Evolutionary conservation across 177 flowering plant genomes (phyloP), one percentile per base, ranked within the genome.

Genomic region (Vitis hybrid): DNA sequence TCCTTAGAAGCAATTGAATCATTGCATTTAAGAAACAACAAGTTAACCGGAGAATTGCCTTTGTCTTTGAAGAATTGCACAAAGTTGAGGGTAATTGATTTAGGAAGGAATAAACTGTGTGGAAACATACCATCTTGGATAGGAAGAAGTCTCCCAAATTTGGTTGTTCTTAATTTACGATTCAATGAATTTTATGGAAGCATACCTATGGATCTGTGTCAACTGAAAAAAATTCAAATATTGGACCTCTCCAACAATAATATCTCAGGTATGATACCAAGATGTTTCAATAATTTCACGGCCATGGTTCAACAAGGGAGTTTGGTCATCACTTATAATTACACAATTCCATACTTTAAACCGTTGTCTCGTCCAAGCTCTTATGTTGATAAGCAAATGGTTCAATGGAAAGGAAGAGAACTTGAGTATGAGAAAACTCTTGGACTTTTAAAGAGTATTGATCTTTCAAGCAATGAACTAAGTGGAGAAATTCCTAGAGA

Each of bases 381-480:
- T 16, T 61, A 67, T 59, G 10, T 21, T 16, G 71, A 66, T 3
- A 18, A 11, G 52, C 72, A 39, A 33, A 1, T 45, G 15, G 7
- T 78, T 9, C 51, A n/a, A 21, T 75, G 74, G 78, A 80, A 80
- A 65, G 65, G 78, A 29, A 29, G 1, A 19, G 64, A 69, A n/a
- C 21, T 15, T 3, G 70, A 72, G 16, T 72, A 60, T 39, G 15
- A 2, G 8, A 68, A 55, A 1, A 74, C 9, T 15, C 58, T 72
- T 1, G 64, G 65, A 13, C 33, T 65, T 1, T 3, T 80, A 3
- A 75, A 66, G 60, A 48, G 19, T 18, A 60, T 79, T n/a, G 78
- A 79, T 63, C 66, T 79, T 10, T 75, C 82, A 16, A 56, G 73
- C 53, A 78, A 78, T 11, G 50, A 62, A 21, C 58, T 78, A 9